Base-by-base conservation (phyloP, 2,329 filamentous ascomycete species). In the Ascocoryne sarcoides region DNA sequence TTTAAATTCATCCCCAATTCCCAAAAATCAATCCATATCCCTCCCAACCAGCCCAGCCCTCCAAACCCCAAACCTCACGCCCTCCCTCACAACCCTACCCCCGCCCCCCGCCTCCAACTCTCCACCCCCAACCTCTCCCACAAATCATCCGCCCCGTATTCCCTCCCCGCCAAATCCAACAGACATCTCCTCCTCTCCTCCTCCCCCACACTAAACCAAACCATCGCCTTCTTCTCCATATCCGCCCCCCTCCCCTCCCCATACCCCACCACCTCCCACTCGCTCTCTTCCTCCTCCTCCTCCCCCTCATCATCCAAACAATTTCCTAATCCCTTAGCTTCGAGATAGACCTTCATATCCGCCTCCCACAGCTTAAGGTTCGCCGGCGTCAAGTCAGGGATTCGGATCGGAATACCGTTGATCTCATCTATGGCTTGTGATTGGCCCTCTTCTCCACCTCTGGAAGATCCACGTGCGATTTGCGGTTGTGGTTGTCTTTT, bases 271-370 rank as follows among this genome's bases (percentile, higher is more conserved):
- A 36, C 23, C 23, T 12, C 23, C 12, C 12, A 7, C 23, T 26
- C 23, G n/a, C n/a, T n/a, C 15, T 43, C 41, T 4, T 43, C 36
- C 20, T 43, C 41, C 10, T 39, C 33, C n/a, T 39, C 23, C 23
- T 12, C 23, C 12, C 12, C 23, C 23, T 26, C 23, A 7, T 12
- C 23, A 26, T 7, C 23, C 23, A 7, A 7, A 7, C 7, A 33
- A 14, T 45, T 32, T 15, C 35, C 43, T 28, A 42, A 35, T 32
- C 43, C 43, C 28, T 45, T 45, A 4, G 38, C 43, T 18, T 34
- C 43, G 26, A 45, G 43, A 19, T 42, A 42, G 15, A 45, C 43
- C 31, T 41, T 41, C 39, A 45, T 45, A 16, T 45, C 43, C n/a
- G 39, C 43, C 26, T 45, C 36, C 39, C 39, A 45, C 23, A 26